These are phyloP conservation scores for Colletotrichum tropicicola DNA, from an alignment of 2,329 filamentous ascomycete genomes.

Conservation along the genomic window DNA sequence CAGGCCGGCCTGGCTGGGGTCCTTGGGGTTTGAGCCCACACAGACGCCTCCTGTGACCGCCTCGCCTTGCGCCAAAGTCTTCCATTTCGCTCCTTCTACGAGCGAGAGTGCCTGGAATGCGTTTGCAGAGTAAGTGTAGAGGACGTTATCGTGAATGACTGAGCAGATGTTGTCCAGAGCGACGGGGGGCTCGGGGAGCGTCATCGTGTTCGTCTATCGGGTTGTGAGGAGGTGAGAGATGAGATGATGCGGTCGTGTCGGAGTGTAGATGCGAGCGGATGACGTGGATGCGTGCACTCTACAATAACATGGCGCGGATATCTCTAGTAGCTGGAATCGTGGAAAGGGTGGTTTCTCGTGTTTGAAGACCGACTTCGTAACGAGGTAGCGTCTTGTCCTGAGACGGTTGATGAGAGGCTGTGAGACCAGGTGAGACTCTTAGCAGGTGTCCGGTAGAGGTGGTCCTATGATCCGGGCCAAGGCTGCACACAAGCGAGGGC, in stretches of 20 bases:
- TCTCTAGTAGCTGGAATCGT: neutral
- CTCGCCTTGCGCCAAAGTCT: constrained; percentile 69
- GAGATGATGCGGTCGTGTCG: neutral
- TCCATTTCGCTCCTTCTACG: constrained; percentile 76
- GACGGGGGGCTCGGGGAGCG: constrained; percentile 74
- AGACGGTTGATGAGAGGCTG: neutral
- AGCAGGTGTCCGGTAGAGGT: neutral
- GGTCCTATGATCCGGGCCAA: neutral
- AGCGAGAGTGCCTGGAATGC: constrained; percentile 81
- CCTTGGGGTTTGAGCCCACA: constrained; percentile 72
- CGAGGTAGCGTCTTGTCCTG: neutral
- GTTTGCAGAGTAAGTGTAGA: constrained; percentile 82
- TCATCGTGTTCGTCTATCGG: constrained; percentile 60
- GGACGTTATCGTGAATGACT: constrained; percentile 79
- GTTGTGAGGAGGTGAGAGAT: neutral
- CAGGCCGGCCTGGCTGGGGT: constrained; percentile 69
- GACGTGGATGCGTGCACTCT: constrained; percentile 14
- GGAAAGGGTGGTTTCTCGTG: neutral
- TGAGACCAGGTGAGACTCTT: neutral
- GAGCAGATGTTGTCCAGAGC: constrained; percentile 83
- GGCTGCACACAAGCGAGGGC: constrained; percentile 3
- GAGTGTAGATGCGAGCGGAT: neutral
- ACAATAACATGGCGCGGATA: constrained; percentile 9
- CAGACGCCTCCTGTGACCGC: constrained; percentile 80
- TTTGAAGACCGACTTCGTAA: neutral